A percentile compares a stretch with the other conserved stretches of the same genome.
Conservation (phyloP, 306 rosid genomes). For the Senna siamea region DNA sequence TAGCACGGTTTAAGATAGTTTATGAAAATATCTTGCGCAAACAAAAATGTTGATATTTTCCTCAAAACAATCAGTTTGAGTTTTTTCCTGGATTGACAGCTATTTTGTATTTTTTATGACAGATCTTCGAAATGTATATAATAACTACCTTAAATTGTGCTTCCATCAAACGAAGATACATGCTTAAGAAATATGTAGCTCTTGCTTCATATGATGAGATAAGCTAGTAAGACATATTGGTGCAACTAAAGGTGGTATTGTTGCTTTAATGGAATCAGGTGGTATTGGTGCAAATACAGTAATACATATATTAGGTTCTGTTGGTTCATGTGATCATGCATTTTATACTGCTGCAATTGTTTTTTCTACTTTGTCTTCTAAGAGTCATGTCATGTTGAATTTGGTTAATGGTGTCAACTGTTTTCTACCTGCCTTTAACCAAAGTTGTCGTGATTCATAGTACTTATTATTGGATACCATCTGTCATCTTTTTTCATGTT, state of each 20-base stretch:
- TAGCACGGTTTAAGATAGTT: neutral
- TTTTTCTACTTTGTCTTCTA: neutral
- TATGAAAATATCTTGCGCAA: neutral
- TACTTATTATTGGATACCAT: neutral
- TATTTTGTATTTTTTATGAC: neutral
- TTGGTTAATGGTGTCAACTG: constrained; percentile 17
- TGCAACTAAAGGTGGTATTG: neutral
- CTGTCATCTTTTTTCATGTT: neutral
- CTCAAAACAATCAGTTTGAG: neutral
- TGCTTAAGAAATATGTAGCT: constrained; percentile 9
- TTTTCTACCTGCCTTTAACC: constrained; percentile 12
- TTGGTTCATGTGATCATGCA: constrained; percentile 14
- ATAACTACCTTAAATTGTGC: neutral
- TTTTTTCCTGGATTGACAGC: neutral
- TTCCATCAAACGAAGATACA: neutral
- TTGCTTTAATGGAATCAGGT: neutral
- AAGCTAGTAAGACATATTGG: neutral
- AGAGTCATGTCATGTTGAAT: neutral
- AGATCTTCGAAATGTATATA: neutral
- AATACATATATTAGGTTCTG: neutral
- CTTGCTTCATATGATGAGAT: neutral
- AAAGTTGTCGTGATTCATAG: constrained; percentile 3
- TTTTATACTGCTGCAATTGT: neutral
- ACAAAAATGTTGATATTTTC: neutral
- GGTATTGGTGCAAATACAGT: too few species aligned